phyloP scores from a whole-genome alignment of 225 moss, liverwort and hornwort genomes.

The Marchantia paleacea region DNA sequence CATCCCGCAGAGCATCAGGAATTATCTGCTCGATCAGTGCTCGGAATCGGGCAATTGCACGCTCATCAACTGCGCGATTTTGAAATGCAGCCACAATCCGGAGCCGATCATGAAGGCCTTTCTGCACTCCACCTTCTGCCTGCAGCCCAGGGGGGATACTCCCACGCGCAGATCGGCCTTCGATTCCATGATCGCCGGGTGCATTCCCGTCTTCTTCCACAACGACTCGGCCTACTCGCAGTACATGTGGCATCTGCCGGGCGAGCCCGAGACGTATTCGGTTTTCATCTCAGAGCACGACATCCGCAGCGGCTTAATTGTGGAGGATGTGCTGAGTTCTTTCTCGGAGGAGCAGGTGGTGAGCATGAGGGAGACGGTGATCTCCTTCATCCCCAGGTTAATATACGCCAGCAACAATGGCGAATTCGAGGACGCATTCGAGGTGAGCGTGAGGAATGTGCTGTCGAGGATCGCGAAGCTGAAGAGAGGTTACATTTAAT shows the following conservation, averaged over 20 bases:
- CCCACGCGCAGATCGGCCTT: constrained; percentile 51
- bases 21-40: constrained; percentile 40
- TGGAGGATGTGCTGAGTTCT: constrained; percentile 34
- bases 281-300: constrained; percentile 43
- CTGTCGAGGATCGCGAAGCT: constrained; percentile 24
- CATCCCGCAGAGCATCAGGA: constrained; percentile 38
- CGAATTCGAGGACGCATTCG: constrained; percentile 45
- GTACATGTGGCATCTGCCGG: constrained; percentile 47
- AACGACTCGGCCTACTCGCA: constrained; percentile 48
- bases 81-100: constrained; percentile 45
- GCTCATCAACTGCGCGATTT: constrained; percentile 39
- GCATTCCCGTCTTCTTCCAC: constrained; percentile 52
- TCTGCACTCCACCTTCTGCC: constrained; percentile 43
- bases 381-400: constrained; percentile 33
- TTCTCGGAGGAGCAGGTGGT: constrained; percentile 21
- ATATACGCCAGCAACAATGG: constrained; percentile 36
- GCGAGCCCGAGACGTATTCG: constrained; percentile 34
- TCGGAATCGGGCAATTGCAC: constrained; percentile 30
- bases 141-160: constrained; percentile 51
- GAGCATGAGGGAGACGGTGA: constrained; percentile 34
- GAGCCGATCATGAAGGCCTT: constrained; percentile 39
- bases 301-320: constrained; percentile 28
- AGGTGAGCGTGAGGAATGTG: constrained; percentile 33
- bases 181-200: constrained; percentile 49
- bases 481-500: constrained; percentile 14